Evolutionary conservation across 306 rosid species (phyloP).

Genomic region (Trifolium pratense): DNA sequence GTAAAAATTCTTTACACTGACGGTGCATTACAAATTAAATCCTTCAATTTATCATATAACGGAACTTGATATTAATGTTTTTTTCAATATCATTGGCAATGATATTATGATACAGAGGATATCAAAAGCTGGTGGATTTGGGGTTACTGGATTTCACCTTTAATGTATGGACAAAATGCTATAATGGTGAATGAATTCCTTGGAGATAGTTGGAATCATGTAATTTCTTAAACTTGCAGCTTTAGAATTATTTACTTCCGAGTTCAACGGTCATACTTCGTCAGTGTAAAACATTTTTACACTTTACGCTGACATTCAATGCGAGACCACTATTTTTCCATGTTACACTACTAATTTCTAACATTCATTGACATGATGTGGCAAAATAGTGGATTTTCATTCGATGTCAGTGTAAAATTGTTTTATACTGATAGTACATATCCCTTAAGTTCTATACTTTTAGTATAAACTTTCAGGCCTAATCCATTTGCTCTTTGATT

Average conservation of each 20-base stretch:
- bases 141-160: constrained; percentile 66
- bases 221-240: constrained; percentile 39
- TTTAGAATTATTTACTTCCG: neutral
- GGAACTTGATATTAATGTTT: constrained; percentile 14
- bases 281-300: no score
- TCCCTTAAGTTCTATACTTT: no score
- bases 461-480: neutral
- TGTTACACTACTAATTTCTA: no score
- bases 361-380: no score
- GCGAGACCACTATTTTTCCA: no score
- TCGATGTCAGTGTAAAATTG: no score
- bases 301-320: no score
- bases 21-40: neutral
- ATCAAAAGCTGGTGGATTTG: constrained; percentile 61
- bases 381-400: no score
- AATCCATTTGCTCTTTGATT: neutral
- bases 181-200: constrained; percentile 56
- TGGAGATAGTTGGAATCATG: constrained; percentile 51
- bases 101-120: constrained; percentile 42
- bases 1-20: neutral
- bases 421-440: no score
- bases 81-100: constrained; percentile 31
- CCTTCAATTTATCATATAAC: neutral
- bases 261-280: no score
- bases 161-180: constrained; percentile 65